These are phyloP conservation scores for Saitozyma sp. DNA, from an alignment of 768 basidiomycete species.

Conservation along the genomic window DNA sequence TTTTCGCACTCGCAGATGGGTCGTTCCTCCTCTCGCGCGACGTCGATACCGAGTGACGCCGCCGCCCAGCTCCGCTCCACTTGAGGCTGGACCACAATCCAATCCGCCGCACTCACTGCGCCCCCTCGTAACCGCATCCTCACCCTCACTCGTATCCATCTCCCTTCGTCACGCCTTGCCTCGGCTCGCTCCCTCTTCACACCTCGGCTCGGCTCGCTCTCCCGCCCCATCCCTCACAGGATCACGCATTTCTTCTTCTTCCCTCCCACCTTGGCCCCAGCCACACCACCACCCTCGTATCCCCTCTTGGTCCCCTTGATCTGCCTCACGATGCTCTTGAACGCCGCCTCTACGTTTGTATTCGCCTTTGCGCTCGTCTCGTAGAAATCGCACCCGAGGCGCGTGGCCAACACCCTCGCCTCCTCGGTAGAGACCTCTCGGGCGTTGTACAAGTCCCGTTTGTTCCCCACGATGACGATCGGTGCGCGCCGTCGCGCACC, in stretches of 20 bases:
- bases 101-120: neutral
- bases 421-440: conserved; percentile 90
- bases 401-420: conserved; percentile 73
- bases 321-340: conserved; percentile 71
- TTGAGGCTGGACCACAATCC: neutral
- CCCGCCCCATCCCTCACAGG: conserved; percentile 19
- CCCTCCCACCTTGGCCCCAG: conserved; percentile 30
- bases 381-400: conserved; percentile 88
- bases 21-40: too few relatives aligned
- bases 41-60: too few relatives aligned
- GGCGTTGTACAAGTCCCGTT: conserved; percentile 86
- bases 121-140: too few relatives aligned
- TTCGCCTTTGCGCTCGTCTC: conserved; percentile 97
- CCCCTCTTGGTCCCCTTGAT: conserved; percentile 38
- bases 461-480: conserved; percentile 96
- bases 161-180: neutral
- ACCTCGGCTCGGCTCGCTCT: neutral
- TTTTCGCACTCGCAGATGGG: too few relatives aligned
- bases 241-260: conserved; percentile 59
- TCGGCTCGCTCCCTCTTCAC: neutral
- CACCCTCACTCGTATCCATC: neutral
- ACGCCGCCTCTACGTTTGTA: conserved; percentile 84
- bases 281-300: conserved; percentile 55
- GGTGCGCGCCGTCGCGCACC: conserved; percentile 59
- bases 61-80: too few relatives aligned